These are phyloP conservation scores for Trematosphaeria pertusa DNA, from an alignment of 2,329 filamentous ascomycete genomes.

Conservation along the genomic window DNA sequence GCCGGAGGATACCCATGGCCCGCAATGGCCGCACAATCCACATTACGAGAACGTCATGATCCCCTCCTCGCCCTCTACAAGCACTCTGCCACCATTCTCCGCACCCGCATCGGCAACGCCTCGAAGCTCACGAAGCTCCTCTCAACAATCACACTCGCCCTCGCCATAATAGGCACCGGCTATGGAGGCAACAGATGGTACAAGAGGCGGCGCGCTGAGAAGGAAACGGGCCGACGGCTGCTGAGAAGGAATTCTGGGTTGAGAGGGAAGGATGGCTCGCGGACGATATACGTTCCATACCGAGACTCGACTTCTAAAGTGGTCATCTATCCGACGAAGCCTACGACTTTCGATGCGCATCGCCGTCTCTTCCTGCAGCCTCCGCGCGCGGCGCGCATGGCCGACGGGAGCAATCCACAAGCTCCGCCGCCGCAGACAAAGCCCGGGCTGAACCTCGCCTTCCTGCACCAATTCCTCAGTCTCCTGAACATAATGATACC, in stretches of 20 bases:
- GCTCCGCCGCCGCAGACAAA: conserved; percentile 91
- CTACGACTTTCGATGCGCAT: conserved; percentile 95
- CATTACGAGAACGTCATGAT: conserved; percentile 62
- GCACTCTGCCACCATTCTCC: conserved; percentile 58
- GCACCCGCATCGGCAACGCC: conserved; percentile 64
- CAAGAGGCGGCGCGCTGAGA: conserved; percentile 75
- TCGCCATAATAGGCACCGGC: conserved; percentile 79
- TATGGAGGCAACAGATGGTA: conserved; percentile 83
- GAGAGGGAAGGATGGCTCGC: conserved; percentile 90
- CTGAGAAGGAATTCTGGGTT: conserved; percentile 91
- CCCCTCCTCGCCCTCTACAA: conserved; percentile 55
- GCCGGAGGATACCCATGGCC: conserved; percentile 34
- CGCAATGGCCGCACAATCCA: conserved; percentile 87
- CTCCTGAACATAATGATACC: conserved; percentile 98
- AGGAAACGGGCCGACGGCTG: conserved; percentile 80
- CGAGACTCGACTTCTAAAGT: conserved; percentile 89
- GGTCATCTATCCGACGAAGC: conserved; percentile 86
- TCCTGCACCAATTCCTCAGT: conserved; percentile 95
- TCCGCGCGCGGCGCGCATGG: conserved; percentile 79
- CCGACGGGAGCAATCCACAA: conserved; percentile 66
- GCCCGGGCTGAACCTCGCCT: conserved; percentile 92
- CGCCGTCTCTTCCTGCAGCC: conserved; percentile 91
- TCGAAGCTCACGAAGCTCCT: conserved; percentile 76
- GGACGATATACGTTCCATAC: conserved; percentile 95
- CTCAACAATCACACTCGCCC: conserved; percentile 75